Conservation (phyloP, 805 yeast genomes). For the Cyberlindnera xishuangbannaensis region DNA sequence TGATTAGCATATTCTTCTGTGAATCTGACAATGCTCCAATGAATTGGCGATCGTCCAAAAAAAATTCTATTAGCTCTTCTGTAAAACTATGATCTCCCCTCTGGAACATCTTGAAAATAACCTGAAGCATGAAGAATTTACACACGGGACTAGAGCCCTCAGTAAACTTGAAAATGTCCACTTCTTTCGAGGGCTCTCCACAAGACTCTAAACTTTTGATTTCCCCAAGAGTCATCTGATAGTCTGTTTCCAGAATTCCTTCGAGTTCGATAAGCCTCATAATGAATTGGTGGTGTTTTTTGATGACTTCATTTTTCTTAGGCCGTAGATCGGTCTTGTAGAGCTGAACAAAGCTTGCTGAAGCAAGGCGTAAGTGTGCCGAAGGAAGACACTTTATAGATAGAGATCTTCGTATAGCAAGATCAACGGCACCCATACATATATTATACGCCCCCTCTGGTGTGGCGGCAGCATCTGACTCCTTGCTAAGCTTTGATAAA, state of each 20-base stretch:
- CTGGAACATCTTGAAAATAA: slow-evolving; percentile 20
- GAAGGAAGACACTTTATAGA: slow-evolving; percentile 13
- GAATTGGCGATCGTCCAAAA: slow-evolving; percentile 7
- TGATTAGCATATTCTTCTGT: slow-evolving; percentile 14
- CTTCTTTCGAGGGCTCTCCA: neutral
- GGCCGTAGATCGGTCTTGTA: slow-evolving; percentile 12
- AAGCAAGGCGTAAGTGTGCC: slow-evolving; percentile 17
- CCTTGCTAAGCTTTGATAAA: neutral
- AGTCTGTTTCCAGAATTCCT: slow-evolving; percentile 6
- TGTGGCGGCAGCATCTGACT: slow-evolving; percentile 1
- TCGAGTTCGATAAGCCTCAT: slow-evolving; percentile 23
- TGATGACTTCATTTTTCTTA: slow-evolving; percentile 7
- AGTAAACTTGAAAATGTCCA: slow-evolving; percentile 1
- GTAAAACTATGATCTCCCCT: slow-evolving; percentile 6
- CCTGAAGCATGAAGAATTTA: slow-evolving; percentile 20
- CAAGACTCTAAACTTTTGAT: slow-evolving; percentile 3
- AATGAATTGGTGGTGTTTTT: slow-evolving; percentile 20
- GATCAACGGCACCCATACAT: slow-evolving; percentile 21
- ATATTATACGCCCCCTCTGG: slow-evolving; percentile 16
- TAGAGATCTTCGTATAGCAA: slow-evolving; percentile 13
- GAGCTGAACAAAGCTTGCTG: slow-evolving; percentile 20
- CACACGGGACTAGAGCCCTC: slow-evolving; percentile 4
- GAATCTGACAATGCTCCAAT: slow-evolving; percentile 1
- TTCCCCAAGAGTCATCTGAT: slow-evolving; percentile 4
- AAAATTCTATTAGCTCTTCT: slow-evolving; percentile 9